Conservation (phyloP, 2,329 filamentous ascomycete genomes). For the Colletotrichum sublineola region DNA sequence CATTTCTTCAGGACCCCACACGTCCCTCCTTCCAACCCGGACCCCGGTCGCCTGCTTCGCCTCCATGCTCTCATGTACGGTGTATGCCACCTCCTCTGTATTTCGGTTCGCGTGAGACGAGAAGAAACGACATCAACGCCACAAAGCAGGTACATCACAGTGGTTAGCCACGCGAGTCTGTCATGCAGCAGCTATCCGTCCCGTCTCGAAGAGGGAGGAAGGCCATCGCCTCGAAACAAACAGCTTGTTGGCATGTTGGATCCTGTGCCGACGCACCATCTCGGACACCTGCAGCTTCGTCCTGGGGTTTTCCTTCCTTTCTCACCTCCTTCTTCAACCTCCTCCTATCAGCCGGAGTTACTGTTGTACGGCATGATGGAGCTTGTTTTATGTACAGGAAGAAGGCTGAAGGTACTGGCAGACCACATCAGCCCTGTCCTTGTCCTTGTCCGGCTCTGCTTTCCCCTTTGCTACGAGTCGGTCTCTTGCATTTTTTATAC, state of each 20-base stretch:
- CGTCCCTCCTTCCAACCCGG: slow-evolving; percentile 14
- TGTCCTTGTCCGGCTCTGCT: slow-evolving; percentile 4
- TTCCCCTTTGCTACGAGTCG: slow-evolving; percentile 26
- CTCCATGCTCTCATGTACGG: not conserved
- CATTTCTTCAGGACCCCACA: slow-evolving; percentile 34
- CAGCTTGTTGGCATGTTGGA: not conserved
- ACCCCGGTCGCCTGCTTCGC: slow-evolving; percentile 4
- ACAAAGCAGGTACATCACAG: slow-evolving; percentile 38
- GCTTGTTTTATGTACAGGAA: slow-evolving; percentile 35
- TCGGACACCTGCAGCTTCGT: slow-evolving; percentile 1
- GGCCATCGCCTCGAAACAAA: slow-evolving; percentile 3
- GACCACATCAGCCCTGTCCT: slow-evolving; percentile 25
- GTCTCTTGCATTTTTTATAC: slow-evolving; percentile 2
- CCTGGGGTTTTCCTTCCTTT: not conserved
- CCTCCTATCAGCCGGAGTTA: not conserved
- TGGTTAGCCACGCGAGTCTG: slow-evolving; percentile 40
- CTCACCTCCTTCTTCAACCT: not conserved
- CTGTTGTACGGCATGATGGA: slow-evolving; percentile 8
- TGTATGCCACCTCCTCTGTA: not conserved
- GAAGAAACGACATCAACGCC: slow-evolving; percentile 30
- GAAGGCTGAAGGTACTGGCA: slow-evolving; percentile 11
- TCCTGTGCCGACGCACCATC: slow-evolving; percentile 1
- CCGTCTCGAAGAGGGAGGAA: slow-evolving; percentile 25
- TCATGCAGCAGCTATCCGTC: not conserved
- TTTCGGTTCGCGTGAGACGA: slow-evolving; percentile 32